Base-by-base conservation (phyloP, 805 yeast species). In the Candida broadrunensis region DNA sequence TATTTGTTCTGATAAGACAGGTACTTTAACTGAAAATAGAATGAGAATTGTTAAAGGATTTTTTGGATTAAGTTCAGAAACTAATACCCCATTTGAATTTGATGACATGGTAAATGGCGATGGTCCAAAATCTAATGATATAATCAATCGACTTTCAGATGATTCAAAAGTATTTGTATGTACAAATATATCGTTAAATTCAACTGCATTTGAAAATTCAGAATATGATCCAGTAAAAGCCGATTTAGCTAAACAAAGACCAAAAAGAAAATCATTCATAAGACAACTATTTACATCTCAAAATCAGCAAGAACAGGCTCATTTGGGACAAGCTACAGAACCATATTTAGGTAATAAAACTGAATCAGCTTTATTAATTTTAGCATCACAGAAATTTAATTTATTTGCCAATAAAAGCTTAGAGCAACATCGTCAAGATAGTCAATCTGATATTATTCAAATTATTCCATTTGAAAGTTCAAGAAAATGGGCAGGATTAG, bases 1-100 rank as follows among this genome's bases (percentile, higher is more conserved):
- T 3, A 75, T 93, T 38, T 93, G 99, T 63, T 89, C 97, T 0
- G 99, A 93, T 67, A 91, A 93, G 62, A 93, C 99, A 1, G 99
- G 99, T 44, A 93, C 99, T 11, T 73, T 93, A 42, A 93, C 99
- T 1, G 96, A 89, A 60, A 93, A 93, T 61, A 75, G 73, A 54
- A 93, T 93, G 99, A 78, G 88, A 29, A 89, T 93, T 5, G 96
- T 89, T 9, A 77, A 75, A 41, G 96, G 93, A 3, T 66, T 77
- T 19, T 55, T 89, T 24, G 95, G 93, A 8, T 61, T 63, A 32
- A 42, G 62, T 11, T n/a, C 32, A 8, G 44, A 37, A 30, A 13
- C 30, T 4, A 29, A 30, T 12, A 37, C 51, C 29, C 54, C 52
- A 19, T 36, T 55, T n/a, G 70, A 69, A 34, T 81, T 84, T 50